phyloP scores from a whole-genome alignment of 2,329 filamentous ascomycete species.

The Neopestalotiopsis sp. region DNA sequence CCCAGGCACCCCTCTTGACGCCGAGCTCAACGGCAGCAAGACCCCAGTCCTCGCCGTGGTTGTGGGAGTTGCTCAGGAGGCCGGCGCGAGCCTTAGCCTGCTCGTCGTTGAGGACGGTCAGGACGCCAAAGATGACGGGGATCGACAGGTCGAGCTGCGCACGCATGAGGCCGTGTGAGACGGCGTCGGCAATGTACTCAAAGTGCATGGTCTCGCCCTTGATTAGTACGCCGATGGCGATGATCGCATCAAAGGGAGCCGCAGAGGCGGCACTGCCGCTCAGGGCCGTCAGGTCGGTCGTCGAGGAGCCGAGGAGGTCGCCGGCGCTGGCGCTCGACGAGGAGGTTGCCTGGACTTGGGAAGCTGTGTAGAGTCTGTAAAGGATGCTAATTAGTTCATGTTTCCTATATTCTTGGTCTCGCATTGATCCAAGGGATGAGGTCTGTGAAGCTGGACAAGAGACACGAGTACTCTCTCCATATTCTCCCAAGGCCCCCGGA shows the following conservation, averaged over 20 bases:
- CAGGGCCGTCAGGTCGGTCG: slow-evolving; percentile 69
- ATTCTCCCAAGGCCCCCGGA: too few relatives aligned
- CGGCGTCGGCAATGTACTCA: slow-evolving; percentile 94
- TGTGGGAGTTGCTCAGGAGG: slow-evolving; percentile 72
- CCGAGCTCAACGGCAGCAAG: slow-evolving; percentile 92
- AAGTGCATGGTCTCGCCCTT: slow-evolving; percentile 99
- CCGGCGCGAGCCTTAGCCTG: slow-evolving; percentile 88
- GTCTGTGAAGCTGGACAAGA: too few relatives aligned
- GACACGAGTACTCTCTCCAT: too few relatives aligned
- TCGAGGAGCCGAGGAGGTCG: slow-evolving; percentile 74
- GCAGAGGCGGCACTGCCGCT: slow-evolving; percentile 45
- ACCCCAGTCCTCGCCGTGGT: slow-evolving; percentile 98
- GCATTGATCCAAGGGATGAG: too few relatives aligned
- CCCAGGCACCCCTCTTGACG: slow-evolving; percentile 85
- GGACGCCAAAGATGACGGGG: slow-evolving; percentile 88
- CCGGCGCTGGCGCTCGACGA: slow-evolving; percentile 70
- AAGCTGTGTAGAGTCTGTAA: slow-evolving; percentile 79
- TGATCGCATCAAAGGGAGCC: slow-evolving; percentile 86
- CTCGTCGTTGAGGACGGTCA: slow-evolving; percentile 88
- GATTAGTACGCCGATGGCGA: slow-evolving; percentile 94
- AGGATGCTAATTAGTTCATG: slow-evolving; percentile 7
- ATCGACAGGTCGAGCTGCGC: slow-evolving; percentile 88
- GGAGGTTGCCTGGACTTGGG: slow-evolving; percentile 77
- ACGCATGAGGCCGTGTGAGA: slow-evolving; percentile 91
- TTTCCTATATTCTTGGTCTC: too few relatives aligned